Conservation (phyloP, 2,329 filamentous ascomycete species). For the Hypoxylon rubiginosum region DNA sequence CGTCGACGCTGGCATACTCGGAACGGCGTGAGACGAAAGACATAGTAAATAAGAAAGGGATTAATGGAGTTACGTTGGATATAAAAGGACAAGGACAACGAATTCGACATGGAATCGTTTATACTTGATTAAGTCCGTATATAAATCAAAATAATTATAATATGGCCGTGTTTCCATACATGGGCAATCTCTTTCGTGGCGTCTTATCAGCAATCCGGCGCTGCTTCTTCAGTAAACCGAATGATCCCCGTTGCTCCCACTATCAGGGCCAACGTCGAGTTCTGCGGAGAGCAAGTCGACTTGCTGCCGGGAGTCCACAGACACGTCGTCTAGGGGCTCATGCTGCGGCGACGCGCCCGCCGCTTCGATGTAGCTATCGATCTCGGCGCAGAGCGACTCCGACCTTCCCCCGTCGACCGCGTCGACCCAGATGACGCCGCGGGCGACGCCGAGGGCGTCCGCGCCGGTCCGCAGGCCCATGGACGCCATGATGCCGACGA, state of each 20-base stretch:
- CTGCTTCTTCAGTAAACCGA: not conserved
- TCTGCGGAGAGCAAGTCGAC: not conserved
- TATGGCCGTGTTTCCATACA: conserved; percentile 4
- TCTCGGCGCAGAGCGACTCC: conserved; percentile 40
- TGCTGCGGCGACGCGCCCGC: conserved; percentile 16
- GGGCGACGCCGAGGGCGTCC: conserved; percentile 44
- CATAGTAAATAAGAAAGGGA: too few relatives aligned
- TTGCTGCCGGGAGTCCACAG: conserved; percentile 15
- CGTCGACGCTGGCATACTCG: conserved; percentile 50
- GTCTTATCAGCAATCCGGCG: not conserved
- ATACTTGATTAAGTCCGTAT: not conserved
- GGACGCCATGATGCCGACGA: conserved; percentile 46
- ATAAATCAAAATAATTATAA: not conserved
- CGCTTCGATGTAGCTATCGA: conserved; percentile 37
- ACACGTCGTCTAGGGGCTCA: not conserved
- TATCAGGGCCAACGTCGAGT: not conserved
- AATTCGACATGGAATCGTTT: not conserved
- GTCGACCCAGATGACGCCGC: conserved; percentile 49
- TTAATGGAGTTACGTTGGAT: not conserved
- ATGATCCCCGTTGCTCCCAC: not conserved
- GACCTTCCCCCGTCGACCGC: conserved; percentile 43
- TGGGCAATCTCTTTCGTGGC: not conserved
- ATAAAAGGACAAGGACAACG: not conserved
- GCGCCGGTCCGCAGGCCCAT: conserved; percentile 37
- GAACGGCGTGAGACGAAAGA: not conserved